Conservation (phyloP, 2,329 filamentous ascomycete genomes). For the Tolypocladium album region DNA sequence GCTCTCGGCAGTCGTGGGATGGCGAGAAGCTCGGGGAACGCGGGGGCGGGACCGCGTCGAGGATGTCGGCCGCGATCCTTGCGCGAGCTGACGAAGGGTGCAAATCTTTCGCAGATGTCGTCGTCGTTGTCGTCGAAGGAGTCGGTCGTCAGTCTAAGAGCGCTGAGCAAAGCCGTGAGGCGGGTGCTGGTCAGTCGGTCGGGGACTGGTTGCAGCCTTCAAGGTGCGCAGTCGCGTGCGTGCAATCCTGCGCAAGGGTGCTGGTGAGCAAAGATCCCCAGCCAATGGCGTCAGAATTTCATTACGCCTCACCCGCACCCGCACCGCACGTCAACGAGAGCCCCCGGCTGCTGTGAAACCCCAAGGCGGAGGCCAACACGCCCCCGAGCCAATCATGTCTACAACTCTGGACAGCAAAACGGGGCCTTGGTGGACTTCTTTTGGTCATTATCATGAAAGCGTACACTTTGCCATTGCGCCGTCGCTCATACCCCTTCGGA, state of each 20-base stretch:
- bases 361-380: neutral
- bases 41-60: neutral
- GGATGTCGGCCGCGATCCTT: neutral
- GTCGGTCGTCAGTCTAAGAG: neutral
- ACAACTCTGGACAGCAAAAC: neutral
- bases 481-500: neutral
- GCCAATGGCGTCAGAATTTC: conserved; percentile 4
- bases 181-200: neutral
- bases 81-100: neutral
- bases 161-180: neutral
- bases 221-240: neutral
- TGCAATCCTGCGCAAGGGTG: neutral
- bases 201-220: neutral
- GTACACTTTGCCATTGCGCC: neutral
- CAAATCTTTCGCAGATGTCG: neutral
- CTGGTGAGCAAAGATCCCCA: conserved; percentile 1
- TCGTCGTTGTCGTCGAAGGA: neutral
- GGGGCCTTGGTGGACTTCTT: neutral
- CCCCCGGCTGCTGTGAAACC: neutral
- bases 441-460: neutral
- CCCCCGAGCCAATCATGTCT: neutral
- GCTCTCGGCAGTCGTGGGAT: neutral
- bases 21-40: neutral
- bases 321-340: neutral
- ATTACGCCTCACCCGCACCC: neutral